Base-by-base conservation (phyloP, 176 grass and related monocot species). In the Carex scoparia region DNA sequence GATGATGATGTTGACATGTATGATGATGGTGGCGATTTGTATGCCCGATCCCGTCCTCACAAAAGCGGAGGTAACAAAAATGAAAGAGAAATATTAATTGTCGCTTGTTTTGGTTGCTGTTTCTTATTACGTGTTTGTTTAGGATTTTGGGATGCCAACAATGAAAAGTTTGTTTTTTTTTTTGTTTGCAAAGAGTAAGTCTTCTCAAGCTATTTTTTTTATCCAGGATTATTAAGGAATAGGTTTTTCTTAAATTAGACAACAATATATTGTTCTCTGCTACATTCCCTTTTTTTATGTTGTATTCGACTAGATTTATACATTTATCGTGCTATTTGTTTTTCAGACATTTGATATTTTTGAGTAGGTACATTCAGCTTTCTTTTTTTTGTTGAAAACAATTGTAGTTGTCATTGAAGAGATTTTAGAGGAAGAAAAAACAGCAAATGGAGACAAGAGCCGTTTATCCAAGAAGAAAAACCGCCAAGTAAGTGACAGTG, bases 381-480 rank as follows among this genome's bases (percentile, higher is more conserved):
- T 40, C 5, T 78, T 31, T 8, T 78, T 4, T 79, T 69, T 75
- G 1, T 82, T 7, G 19, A 3, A 83, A 65, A 86, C 84, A 88
- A 81, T 83, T 82, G 28, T 58, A 97, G 95, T 97, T 91, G 72
- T 97, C 57, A 97, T 95, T 88, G 93, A 99, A 92, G 93, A 95
- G 85, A 93, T 97, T 86, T 33, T 85, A 82, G 96, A 99, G 4
- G 93, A 94, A 85, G 96, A 94, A 19, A 89, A 94, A 31, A 78
- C 87, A 91, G 58, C 79, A 73, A 72, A 56, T 28, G 88, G 60
- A 42, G 69, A 79, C 80, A 69, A 66, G 63, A 69, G 5, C 23
- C 88, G 48, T 38, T 67, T 81, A 33, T 44, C 74, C 79, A 88
- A 86, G 86, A 93, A 84, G 91, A 94, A 90, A 23, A 94, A 91